A percentile compares a stretch with the other conserved stretches of the same genome.
These are phyloP conservation scores for Pulveroboletus sp. DNA, from an alignment of 768 basidiomycete genomes.

Conservation along the genomic window DNA sequence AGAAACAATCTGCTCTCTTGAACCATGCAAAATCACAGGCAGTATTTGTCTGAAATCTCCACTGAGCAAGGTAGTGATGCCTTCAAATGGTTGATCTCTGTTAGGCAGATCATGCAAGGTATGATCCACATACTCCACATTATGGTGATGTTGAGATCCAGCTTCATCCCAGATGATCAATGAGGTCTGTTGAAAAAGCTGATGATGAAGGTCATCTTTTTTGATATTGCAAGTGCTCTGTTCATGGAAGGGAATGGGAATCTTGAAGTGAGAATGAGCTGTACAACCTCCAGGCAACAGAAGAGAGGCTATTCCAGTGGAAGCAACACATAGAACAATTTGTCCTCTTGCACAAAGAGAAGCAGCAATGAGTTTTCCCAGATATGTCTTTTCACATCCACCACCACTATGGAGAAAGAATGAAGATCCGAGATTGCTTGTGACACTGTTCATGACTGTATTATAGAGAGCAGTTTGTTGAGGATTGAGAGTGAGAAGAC, in stretches of 20 bases:
- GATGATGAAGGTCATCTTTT: slow-evolving; percentile 14
- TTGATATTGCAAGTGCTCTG: not conserved
- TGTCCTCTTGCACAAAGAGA: slow-evolving; percentile 22
- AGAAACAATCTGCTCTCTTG: not conserved
- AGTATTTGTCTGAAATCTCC: not conserved
- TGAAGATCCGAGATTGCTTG: no score
- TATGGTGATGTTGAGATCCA: slow-evolving; percentile 15
- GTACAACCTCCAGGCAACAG: not conserved
- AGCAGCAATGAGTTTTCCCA: slow-evolving; percentile 35
- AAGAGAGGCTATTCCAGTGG: slow-evolving; percentile 36
- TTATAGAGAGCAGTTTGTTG: no score
- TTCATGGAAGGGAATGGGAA: not conserved
- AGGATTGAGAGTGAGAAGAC: no score
- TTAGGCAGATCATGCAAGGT: not conserved
- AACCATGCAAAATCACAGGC: not conserved
- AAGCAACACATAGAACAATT: slow-evolving; percentile 46
- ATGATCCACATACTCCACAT: slow-evolving; percentile 40
- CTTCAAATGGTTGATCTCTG: slow-evolving; percentile 37
- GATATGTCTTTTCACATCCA: slow-evolving; percentile 45
- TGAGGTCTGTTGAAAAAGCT: slow-evolving; percentile 29
- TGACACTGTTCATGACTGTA: no score
- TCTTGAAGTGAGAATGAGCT: not conserved
- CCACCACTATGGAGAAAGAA: slow-evolving; percentile 41
- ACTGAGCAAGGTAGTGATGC: slow-evolving; percentile 25
- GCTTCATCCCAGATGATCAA: slow-evolving; percentile 31